phyloP scores from a whole-genome alignment of 306 rosid genomes.

The Citrullus colocynthis region DNA sequence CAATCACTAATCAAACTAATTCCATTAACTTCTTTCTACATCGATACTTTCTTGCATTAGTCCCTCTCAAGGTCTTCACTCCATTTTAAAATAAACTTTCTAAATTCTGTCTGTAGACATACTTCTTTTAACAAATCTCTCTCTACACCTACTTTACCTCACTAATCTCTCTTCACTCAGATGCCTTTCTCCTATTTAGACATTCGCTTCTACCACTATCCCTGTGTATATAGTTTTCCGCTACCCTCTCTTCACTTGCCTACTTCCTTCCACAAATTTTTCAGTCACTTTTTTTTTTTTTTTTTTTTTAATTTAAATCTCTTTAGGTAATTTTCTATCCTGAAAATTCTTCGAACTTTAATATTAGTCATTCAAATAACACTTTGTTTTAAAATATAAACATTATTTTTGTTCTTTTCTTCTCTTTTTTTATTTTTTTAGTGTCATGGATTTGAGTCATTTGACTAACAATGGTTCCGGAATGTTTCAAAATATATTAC shows the following conservation, averaged over 20 bases:
- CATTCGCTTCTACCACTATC: background rate
- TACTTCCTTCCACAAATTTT: background rate
- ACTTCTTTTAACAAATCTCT: background rate
- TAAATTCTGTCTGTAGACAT: background rate
- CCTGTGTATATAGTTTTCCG: background rate
- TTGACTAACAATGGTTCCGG: background rate
- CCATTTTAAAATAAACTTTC: background rate
- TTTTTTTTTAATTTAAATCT: background rate
- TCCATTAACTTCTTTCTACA: background rate
- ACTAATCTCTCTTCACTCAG: background rate
- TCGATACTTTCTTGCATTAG: background rate
- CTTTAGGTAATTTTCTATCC: background rate
- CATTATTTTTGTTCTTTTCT: no score
- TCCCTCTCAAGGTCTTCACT: background rate
- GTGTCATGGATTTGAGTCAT: background rate
- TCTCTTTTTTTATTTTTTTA: no score
- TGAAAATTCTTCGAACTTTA: background rate
- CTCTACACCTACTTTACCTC: background rate
- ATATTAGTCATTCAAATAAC: background rate
- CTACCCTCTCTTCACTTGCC: background rate
- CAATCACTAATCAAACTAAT: background rate
- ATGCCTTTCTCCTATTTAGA: background rate
- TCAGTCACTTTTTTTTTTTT: background rate
- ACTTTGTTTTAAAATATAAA: background rate
- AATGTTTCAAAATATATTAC: background rate